A percentile compares a stretch with the other conserved stretches of the same genome.
phyloP scores from a whole-genome alignment of 176 grass and related monocot species.

The Juncus effusus region DNA sequence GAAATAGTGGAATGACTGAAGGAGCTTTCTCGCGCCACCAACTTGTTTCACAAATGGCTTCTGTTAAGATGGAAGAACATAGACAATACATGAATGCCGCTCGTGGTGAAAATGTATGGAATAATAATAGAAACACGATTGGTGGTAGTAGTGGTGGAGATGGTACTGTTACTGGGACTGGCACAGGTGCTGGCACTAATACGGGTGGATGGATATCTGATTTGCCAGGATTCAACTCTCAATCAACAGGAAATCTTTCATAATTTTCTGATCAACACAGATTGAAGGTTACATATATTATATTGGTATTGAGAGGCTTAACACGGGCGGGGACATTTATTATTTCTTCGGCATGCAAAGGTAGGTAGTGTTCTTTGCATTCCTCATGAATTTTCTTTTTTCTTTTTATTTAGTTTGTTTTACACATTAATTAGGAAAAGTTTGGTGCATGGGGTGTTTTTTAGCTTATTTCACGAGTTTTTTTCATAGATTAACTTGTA shows the following conservation, averaged over 20 bases:
- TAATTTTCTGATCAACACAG: constrained; percentile 3
- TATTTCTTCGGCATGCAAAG: constrained; percentile 27
- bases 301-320: background rate
- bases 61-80: constrained; percentile 49
- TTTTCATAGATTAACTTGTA: constrained; percentile 15
- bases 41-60: constrained; percentile 39
- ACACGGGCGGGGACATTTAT: background rate
- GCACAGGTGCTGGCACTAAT: constrained; percentile 1
- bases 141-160: constrained; percentile 20
- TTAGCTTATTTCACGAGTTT: constrained; percentile 13
- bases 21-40: constrained; percentile 31
- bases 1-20: constrained; percentile 27
- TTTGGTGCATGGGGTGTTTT: constrained; percentile 20
- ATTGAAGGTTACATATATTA: constrained; percentile 7
- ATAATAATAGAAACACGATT: background rate
- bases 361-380: constrained; percentile 20
- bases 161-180: constrained; percentile 2
- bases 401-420: constrained; percentile 26
- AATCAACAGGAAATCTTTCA: constrained; percentile 30
- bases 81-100: constrained; percentile 49
- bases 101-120: constrained; percentile 47
- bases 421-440: constrained; percentile 14
- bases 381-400: constrained; percentile 12
- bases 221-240: constrained; percentile 56
- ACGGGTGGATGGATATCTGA: constrained; percentile 53